phyloP scores from a whole-genome alignment of 805 yeast species.

The Dipodascus geniculatus region DNA sequence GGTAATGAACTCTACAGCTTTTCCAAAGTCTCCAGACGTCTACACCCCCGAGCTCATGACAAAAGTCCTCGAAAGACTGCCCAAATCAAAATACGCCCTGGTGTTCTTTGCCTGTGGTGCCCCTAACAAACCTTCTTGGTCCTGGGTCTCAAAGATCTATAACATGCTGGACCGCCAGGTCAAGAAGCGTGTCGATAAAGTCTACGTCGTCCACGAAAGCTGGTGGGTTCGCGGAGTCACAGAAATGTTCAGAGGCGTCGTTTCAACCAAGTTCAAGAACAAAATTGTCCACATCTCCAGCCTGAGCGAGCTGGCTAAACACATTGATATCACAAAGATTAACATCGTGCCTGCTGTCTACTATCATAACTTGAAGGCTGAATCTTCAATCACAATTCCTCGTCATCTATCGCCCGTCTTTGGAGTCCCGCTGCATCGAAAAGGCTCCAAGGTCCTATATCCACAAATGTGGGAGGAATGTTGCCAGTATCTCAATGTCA shows the following conservation, averaged over 20 bases:
- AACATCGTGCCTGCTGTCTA: slow-evolving; percentile 70
- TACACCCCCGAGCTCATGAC: slow-evolving; percentile 42
- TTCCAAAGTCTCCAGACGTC: slow-evolving; percentile 48
- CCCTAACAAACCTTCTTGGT: slow-evolving; percentile 46
- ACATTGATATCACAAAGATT: slow-evolving; percentile 63
- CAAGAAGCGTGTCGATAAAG: slow-evolving; percentile 43
- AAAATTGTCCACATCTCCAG: slow-evolving; percentile 36
- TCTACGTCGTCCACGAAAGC: slow-evolving; percentile 79
- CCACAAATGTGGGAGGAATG: slow-evolving; percentile 26
- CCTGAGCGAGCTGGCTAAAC: slow-evolving; percentile 42
- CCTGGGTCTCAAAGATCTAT: slow-evolving; percentile 55
- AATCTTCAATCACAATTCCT: slow-evolving; percentile 40
- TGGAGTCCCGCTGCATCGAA: slow-evolving; percentile 20
- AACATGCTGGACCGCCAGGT: slow-evolving; percentile 44
- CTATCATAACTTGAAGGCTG: slow-evolving; percentile 47
- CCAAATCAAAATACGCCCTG: slow-evolving; percentile 50
- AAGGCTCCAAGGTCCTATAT: slow-evolving; percentile 16
- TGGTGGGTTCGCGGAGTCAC: slow-evolving; percentile 77
- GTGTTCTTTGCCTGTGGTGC: slow-evolving; percentile 80
- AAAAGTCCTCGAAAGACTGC: slow-evolving; percentile 44
- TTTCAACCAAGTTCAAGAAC: slow-evolving; percentile 34
- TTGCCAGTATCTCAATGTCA: slow-evolving; percentile 10
- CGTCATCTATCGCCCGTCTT: slow-evolving; percentile 25
- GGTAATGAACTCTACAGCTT: slow-evolving; percentile 70
- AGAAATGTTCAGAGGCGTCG: slow-evolving; percentile 55